Conservation (phyloP, 2,329 filamentous ascomycete species). For the Phyllosticta citrichinensis region DNA sequence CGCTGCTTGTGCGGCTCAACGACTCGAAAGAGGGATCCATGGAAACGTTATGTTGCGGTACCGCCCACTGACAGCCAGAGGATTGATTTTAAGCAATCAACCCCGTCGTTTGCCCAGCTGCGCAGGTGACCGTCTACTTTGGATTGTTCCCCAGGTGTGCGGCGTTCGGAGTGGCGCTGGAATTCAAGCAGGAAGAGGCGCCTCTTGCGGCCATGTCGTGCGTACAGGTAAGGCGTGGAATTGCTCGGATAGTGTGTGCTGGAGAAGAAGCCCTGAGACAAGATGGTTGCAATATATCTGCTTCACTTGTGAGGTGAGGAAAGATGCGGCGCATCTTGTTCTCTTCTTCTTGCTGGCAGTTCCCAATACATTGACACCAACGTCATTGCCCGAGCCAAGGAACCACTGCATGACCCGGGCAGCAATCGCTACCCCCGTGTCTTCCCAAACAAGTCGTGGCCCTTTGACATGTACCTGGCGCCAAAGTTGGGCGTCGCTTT, state of each 20-base stretch:
- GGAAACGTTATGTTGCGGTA: background rate
- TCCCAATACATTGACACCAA: background rate
- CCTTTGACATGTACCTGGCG: background rate
- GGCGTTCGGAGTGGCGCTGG: background rate
- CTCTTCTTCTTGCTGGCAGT: background rate
- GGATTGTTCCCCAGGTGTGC: background rate
- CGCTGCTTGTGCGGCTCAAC: constrained; percentile 7
- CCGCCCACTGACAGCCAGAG: background rate
- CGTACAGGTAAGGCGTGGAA: background rate
- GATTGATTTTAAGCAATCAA: background rate
- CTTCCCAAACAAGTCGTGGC: background rate
- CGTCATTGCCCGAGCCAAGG: background rate
- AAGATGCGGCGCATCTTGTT: background rate
- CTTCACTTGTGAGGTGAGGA: background rate
- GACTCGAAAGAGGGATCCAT: constrained; percentile 6
- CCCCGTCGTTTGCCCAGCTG: background rate
- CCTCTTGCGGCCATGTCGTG: background rate
- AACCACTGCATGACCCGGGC: background rate
- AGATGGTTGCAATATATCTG: background rate
- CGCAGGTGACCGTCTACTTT: background rate
- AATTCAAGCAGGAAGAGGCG: background rate
- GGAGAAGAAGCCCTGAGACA: background rate
- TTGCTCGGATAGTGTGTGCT: background rate
- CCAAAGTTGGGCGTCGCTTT: background rate
- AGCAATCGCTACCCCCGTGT: background rate